Conservation (phyloP, 768 basidiomycete genomes). For the Leccinellum albellum region DNA sequence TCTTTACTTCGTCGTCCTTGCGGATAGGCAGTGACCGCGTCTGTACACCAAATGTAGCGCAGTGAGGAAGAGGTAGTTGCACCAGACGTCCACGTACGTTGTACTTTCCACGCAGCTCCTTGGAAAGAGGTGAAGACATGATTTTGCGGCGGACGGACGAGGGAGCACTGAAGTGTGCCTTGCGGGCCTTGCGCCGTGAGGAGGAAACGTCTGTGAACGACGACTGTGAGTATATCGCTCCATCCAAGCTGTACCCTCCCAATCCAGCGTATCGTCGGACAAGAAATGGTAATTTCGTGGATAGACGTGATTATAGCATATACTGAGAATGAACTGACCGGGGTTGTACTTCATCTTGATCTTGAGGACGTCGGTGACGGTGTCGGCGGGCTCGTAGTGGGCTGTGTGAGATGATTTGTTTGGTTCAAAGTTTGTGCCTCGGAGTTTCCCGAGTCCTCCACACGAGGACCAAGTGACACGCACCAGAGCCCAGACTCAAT, state of each 20-base stretch:
- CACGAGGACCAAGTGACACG: background rate
- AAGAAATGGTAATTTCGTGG: slow-evolving; percentile 24
- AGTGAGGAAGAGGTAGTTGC: background rate
- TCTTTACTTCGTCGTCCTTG: slow-evolving; percentile 97
- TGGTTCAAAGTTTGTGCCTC: slow-evolving; percentile 35
- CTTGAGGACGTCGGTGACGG: slow-evolving; percentile 61
- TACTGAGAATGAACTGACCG: slow-evolving; percentile 51
- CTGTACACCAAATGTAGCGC: slow-evolving; percentile 35
- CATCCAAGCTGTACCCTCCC: slow-evolving; percentile 41
- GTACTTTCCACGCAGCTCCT: slow-evolving; percentile 91
- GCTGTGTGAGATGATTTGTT: slow-evolving; percentile 24
- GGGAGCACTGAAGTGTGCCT: slow-evolving; percentile 95
- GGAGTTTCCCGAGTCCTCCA: slow-evolving; percentile 23
- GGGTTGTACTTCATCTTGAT: slow-evolving; percentile 78
- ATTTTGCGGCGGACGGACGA: slow-evolving; percentile 95
- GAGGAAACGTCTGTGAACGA: slow-evolving; percentile 71
- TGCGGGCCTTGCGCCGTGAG: slow-evolving; percentile 96
- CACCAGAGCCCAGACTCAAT: slow-evolving; percentile 16
- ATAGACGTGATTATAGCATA: slow-evolving; percentile 16
- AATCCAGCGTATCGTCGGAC: slow-evolving; percentile 54
- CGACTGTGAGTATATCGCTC: slow-evolving; percentile 32
- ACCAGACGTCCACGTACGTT: slow-evolving; percentile 53
- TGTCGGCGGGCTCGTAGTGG: slow-evolving; percentile 34
- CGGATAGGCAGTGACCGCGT: slow-evolving; percentile 90
- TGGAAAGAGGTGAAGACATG: slow-evolving; percentile 94